Evolutionary conservation across 2,329 filamentous ascomycete genomes (phyloP).

Genomic region (Plectosphaerella plurivora): DNA sequence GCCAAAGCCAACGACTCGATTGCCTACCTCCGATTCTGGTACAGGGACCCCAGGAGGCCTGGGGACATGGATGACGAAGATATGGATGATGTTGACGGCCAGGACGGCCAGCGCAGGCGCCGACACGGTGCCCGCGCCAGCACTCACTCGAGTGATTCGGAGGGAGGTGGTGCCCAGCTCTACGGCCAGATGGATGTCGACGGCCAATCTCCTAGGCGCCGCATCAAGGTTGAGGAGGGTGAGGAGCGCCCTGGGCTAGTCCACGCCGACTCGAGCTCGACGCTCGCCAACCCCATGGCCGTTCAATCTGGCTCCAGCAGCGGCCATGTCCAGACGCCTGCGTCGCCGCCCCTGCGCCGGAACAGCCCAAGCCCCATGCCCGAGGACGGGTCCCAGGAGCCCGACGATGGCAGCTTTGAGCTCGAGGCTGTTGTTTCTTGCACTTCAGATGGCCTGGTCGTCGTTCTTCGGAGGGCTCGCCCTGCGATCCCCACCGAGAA

Average conservation of each 20-base stretch:
- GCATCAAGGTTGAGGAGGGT: slow-evolving; percentile 30
- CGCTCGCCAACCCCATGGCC: neutral
- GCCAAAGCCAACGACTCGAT: slow-evolving; percentile 90
- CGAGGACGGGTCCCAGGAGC: too few relatives aligned
- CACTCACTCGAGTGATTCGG: slow-evolving; percentile 32
- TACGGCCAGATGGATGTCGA: slow-evolving; percentile 37
- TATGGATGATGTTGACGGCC: slow-evolving; percentile 22
- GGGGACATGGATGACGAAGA: slow-evolving; percentile 42
- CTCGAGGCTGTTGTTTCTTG: slow-evolving; percentile 89
- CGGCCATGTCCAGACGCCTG: neutral
- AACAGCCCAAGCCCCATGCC: neutral
- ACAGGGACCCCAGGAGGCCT: slow-evolving; percentile 64
- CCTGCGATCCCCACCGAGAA: slow-evolving; percentile 61
- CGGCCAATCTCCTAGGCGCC: slow-evolving; percentile 19
- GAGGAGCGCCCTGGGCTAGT: neutral
- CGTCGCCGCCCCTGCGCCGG: neutral
- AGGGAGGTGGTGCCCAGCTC: slow-evolving; percentile 42
- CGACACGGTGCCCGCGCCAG: slow-evolving; percentile 23
- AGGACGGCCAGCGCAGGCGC: slow-evolving; percentile 21
- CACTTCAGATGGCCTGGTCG: slow-evolving; percentile 81
- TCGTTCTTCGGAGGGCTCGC: slow-evolving; percentile 70
- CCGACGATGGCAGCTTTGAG: slow-evolving; percentile 49
- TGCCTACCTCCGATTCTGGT: slow-evolving; percentile 83
- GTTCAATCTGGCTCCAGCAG: neutral
- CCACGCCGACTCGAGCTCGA: neutral